Conservation (phyloP, 2,329 filamentous ascomycete genomes). For the Claviceps sp. region DNA sequence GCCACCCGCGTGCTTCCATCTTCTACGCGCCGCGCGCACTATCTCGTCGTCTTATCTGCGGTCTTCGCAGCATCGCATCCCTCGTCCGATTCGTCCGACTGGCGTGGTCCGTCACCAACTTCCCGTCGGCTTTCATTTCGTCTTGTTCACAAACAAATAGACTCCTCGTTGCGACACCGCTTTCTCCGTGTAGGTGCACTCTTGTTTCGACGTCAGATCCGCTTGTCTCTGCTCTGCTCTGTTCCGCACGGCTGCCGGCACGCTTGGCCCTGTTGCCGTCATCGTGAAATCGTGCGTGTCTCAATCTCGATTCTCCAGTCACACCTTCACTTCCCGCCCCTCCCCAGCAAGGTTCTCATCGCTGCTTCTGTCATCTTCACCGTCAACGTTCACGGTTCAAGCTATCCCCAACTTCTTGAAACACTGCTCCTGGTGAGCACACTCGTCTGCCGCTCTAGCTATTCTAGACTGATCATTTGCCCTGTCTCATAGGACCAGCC, state of each 20-base stretch:
- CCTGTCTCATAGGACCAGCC: constrained; percentile 9
- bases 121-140: neutral
- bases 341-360: neutral
- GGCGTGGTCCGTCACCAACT: neutral
- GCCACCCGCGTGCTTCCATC: neutral
- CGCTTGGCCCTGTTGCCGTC: neutral
- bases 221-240: neutral
- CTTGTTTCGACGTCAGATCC: neutral
- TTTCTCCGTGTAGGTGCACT: neutral
- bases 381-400: no score
- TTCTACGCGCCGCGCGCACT: neutral
- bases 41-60: neutral
- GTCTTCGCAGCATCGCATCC: neutral
- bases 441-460: neutral
- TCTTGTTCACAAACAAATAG: neutral
- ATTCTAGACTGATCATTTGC: constrained; percentile 8
- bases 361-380: no score
- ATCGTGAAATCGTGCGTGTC: constrained; percentile 1
- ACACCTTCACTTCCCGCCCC: neutral
- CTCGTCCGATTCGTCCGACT: neutral
- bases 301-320: constrained; percentile 6
- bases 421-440: neutral
- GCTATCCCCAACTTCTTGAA: neutral
- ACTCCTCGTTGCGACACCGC: neutral
- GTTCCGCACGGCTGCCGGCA: neutral